Conservation (phyloP, 169 alveolate species). For the Plasmodium adleri region DNA sequence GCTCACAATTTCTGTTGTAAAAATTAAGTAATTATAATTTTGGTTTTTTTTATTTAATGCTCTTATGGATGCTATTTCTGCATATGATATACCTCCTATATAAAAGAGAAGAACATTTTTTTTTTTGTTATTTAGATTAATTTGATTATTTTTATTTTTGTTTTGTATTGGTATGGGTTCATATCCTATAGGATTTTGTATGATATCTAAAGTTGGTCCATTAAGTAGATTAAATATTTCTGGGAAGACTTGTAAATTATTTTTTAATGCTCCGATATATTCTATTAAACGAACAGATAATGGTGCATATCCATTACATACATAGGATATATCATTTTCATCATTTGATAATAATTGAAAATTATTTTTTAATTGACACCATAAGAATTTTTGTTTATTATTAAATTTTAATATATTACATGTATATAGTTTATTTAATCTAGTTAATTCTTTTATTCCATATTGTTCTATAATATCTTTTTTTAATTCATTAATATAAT, state of each 20-base stretch:
- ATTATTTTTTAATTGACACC: constrained; percentile 80
- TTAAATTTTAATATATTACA: constrained; percentile 50
- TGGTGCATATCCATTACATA: constrained; percentile 87
- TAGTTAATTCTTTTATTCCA: constrained; percentile 78
- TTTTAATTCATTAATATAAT: constrained; percentile 79
- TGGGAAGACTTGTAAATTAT: constrained; percentile 55
- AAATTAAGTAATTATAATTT: constrained; percentile 44
- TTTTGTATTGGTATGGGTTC: background rate
- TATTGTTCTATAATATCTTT: constrained; percentile 81
- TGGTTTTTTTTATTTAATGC: constrained; percentile 57
- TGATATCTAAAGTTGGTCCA: constrained; percentile 51
- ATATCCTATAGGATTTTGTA: constrained; percentile 66
- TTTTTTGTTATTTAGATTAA: background rate
- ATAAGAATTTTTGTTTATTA: constrained; percentile 59
- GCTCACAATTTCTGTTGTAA: constrained; percentile 67
- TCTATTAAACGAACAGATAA: constrained; percentile 80
- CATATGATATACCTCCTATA: constrained; percentile 84
- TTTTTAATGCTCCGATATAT: constrained; percentile 55
- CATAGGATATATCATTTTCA: constrained; percentile 80
- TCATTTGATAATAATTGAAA: constrained; percentile 80
- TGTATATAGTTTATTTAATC: constrained; percentile 64
- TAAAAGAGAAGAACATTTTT: constrained; percentile 77
- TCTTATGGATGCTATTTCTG: constrained; percentile 84
- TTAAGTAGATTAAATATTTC: constrained; percentile 46
- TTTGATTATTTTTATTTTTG: background rate